These are phyloP conservation scores for Tubosaeta sp. DNA, from an alignment of 768 basidiomycete species.

Conservation along the genomic window DNA sequence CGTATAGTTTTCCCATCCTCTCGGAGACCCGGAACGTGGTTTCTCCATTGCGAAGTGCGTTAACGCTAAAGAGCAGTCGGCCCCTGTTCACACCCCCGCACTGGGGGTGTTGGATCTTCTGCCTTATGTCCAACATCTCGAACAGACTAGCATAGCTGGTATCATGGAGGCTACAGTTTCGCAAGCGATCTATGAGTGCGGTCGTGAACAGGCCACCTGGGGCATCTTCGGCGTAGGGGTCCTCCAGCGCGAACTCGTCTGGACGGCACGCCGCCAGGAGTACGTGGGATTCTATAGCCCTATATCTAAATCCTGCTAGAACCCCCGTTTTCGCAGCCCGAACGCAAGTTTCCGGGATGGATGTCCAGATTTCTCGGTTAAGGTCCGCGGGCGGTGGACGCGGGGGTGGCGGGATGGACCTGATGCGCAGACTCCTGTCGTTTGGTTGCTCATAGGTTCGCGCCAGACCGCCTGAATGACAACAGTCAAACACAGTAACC, in stretches of 20 bases:
- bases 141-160: conserved; percentile 13
- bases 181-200: conserved; percentile 15
- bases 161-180: conserved; percentile 4
- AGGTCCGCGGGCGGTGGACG: conserved; percentile 14
- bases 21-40: conserved; percentile 15
- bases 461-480: conserved; percentile 18
- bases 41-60: conserved; percentile 8
- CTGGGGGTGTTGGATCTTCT: conserved; percentile 11
- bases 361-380: conserved; percentile 5
- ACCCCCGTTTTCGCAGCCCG: conserved; percentile 8
- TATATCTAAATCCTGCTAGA: conserved; percentile 12
- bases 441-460: not conserved
- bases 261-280: conserved; percentile 21
- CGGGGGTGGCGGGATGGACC: conserved; percentile 10
- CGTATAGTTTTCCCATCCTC: not conserved
- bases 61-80: conserved; percentile 18
- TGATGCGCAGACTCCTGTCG: not conserved
- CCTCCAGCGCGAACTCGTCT: conserved; percentile 10
- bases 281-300: conserved; percentile 17
- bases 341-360: not conserved
- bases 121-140: conserved; percentile 10
- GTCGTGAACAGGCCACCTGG: conserved; percentile 18
- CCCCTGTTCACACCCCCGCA: conserved; percentile 16
- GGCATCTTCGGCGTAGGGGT: conserved; percentile 1
- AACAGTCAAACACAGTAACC: conserved; percentile 19